These are phyloP conservation scores for Myriangium duriaei DNA, from an alignment of 2,329 filamentous ascomycete species.

Conservation along the genomic window DNA sequence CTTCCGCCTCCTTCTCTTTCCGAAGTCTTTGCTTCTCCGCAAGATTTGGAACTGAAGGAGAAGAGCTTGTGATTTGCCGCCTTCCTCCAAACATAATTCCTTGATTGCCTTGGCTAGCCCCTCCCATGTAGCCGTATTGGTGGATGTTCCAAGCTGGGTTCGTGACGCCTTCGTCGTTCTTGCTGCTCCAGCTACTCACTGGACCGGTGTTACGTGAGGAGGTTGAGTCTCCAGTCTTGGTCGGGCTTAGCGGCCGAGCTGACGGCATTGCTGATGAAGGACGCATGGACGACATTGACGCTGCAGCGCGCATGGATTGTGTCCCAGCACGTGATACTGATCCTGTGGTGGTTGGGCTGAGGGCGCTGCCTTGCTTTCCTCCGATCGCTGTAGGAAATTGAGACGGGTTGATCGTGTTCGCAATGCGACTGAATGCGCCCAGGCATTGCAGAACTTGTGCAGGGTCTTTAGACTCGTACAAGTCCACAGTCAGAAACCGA, in stretches of 20 bases:
- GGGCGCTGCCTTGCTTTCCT: conserved; percentile 46
- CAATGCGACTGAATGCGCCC: conserved; percentile 78
- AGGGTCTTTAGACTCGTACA: conserved; percentile 91
- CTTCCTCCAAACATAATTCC: conserved; percentile 85
- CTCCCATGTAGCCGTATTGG: conserved; percentile 97
- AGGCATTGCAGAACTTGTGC: conserved; percentile 91
- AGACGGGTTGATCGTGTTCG: conserved; percentile 59
- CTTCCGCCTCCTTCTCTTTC: conserved; percentile 43
- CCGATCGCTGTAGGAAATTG: conserved; percentile 68
- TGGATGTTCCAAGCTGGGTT: conserved; percentile 95
- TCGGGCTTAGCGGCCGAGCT: conserved; percentile 30
- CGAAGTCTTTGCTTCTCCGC: conserved; percentile 70
- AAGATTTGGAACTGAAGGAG: conserved; percentile 65
- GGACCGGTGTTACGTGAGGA: conserved; percentile 43
- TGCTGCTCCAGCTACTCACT: conserved; percentile 88
- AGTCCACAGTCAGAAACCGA: conserved; percentile 89
- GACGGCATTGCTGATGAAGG: conserved; percentile 19
- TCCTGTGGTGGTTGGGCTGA: conserved; percentile 25
- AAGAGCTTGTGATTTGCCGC: conserved; percentile 78
- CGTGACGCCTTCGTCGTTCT: conserved; percentile 65
- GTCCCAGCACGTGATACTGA: not conserved
- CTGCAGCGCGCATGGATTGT: not conserved
- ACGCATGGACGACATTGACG: conserved; percentile 9
- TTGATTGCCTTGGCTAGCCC: conserved; percentile 88
- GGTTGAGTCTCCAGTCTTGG: conserved; percentile 43